A percentile compares a stretch with the other conserved stretches of the same genome.
Conservation (phyloP, 805 yeast species). For the Saturnispora quitensis region DNA sequence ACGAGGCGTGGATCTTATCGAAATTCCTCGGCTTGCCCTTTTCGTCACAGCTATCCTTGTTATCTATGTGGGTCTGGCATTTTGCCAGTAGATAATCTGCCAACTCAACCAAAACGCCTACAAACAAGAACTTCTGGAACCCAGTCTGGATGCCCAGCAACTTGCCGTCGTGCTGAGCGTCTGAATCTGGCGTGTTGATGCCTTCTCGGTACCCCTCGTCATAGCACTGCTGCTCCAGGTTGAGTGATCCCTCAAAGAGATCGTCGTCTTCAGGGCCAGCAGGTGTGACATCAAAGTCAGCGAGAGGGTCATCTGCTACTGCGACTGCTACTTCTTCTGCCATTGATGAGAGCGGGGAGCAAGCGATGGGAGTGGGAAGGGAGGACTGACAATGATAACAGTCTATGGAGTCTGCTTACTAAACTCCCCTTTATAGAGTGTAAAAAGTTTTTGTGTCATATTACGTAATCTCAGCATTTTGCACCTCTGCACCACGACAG, state of each 20-base stretch:
- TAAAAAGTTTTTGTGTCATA: no score
- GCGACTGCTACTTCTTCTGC: background rate
- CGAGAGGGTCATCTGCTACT: conserved; percentile 3
- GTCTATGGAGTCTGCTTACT: background rate
- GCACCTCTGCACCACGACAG: no score
- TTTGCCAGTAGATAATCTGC: conserved; percentile 21
- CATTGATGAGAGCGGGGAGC: background rate
- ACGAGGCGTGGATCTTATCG: conserved; percentile 1
- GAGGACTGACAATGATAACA: background rate
- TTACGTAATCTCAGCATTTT: no score
- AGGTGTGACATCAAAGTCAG: background rate
- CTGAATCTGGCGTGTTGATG: conserved; percentile 43
- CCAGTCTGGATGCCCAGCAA: conserved; percentile 78
- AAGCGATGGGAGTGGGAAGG: background rate
- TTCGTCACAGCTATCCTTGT: background rate
- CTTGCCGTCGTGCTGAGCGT: conserved; percentile 67
- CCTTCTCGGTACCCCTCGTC: conserved; percentile 70
- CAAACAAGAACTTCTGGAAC: conserved; percentile 54
- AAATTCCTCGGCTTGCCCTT: conserved; percentile 14
- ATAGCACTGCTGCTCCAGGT: conserved; percentile 56
- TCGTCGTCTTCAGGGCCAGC: background rate
- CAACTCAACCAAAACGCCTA: conserved; percentile 60
- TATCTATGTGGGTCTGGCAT: background rate
- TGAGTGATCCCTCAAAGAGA: conserved; percentile 42
- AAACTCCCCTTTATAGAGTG: no score